Percentiles rank a stretch among this genome's conserved stretches.
phyloP scores from a whole-genome alignment of 2,329 filamentous ascomycete species.

The Pseudomassariella vexata region DNA sequence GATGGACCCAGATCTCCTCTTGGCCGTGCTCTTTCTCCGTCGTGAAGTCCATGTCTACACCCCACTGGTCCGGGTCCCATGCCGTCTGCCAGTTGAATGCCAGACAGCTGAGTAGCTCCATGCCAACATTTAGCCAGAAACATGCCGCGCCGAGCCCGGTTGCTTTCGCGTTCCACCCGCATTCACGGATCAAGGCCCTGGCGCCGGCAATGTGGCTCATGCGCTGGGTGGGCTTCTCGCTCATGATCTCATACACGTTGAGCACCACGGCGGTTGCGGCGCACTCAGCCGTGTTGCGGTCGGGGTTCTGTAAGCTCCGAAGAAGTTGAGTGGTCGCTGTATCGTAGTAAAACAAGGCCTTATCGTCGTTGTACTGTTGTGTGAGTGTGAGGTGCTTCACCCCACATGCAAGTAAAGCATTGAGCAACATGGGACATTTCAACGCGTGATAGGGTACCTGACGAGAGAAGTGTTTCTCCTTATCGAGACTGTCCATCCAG shows the following conservation, averaged over 20 bases:
- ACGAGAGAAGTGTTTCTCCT: constrained; percentile 78
- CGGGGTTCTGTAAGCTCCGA: constrained; percentile 73
- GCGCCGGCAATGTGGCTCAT: constrained; percentile 88
- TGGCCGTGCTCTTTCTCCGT: constrained; percentile 37
- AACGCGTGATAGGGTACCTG: constrained; percentile 79
- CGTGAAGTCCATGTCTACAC: constrained; percentile 68
- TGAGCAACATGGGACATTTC: constrained; percentile 79
- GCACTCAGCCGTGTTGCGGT: constrained; percentile 77
- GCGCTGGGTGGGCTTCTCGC: constrained; percentile 67
- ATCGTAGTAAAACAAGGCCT: constrained; percentile 78
- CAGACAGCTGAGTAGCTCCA: constrained; percentile 85
- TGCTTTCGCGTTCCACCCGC: constrained; percentile 77
- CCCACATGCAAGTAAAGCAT: constrained; percentile 84
- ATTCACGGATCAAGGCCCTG: constrained; percentile 81
- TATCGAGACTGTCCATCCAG: constrained; percentile 93
- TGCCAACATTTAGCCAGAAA: constrained; percentile 89
- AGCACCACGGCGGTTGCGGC: constrained; percentile 83
- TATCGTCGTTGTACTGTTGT: constrained; percentile 63
- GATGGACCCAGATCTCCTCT: constrained; percentile 83
- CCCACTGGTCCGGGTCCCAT: constrained; percentile 90
- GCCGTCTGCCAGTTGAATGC: constrained; percentile 81
- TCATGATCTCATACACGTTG: constrained; percentile 93
- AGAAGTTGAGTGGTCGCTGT: constrained; percentile 75
- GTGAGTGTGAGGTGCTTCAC: constrained; percentile 72
- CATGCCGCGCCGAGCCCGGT: constrained; percentile 78